A percentile compares a stretch with the other conserved stretches of the same genome.
Conservation (phyloP, 78 protist species). For the Planoprotostelium fungivorum region DNA sequence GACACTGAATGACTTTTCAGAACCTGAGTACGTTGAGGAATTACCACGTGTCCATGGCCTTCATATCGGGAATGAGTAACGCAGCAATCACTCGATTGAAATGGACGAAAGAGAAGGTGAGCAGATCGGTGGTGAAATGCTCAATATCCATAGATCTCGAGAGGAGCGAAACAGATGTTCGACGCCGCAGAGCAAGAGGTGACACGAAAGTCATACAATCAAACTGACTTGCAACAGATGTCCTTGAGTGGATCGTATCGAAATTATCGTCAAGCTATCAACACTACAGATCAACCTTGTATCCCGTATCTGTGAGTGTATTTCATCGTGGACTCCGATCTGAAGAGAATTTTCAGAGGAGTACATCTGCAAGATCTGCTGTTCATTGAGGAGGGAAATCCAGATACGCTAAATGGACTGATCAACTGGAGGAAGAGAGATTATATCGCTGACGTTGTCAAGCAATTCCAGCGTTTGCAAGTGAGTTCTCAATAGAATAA, state of each 20-base stretch:
- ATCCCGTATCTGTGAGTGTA: conserved; percentile 5
- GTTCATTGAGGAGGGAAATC: conserved; percentile 71
- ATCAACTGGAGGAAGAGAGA: conserved; percentile 56
- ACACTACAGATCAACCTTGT: neutral
- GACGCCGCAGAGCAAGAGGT: neutral
- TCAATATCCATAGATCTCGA: neutral
- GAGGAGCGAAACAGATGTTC: neutral
- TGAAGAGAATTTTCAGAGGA: conserved; percentile 10
- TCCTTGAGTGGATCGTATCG: neutral
- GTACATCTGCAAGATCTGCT: conserved; percentile 61
- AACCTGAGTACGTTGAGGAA: neutral
- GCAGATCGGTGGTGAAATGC: neutral
- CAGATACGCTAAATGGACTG: conserved; percentile 40
- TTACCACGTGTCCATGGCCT: conserved; percentile 6
- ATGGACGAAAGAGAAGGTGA: neutral
- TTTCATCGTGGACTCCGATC: neutral
- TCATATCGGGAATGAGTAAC: neutral
- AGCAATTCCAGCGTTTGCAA: neutral
- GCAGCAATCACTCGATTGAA: neutral
- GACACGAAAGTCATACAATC: no score
- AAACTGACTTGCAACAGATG: no score
- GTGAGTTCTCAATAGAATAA: neutral
- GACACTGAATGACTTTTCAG: neutral
- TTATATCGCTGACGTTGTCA: neutral
- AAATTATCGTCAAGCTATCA: conserved; percentile 2